Conservation (phyloP, 495 filamentous ascomycete genomes). For the Talaromyces liani region DNA sequence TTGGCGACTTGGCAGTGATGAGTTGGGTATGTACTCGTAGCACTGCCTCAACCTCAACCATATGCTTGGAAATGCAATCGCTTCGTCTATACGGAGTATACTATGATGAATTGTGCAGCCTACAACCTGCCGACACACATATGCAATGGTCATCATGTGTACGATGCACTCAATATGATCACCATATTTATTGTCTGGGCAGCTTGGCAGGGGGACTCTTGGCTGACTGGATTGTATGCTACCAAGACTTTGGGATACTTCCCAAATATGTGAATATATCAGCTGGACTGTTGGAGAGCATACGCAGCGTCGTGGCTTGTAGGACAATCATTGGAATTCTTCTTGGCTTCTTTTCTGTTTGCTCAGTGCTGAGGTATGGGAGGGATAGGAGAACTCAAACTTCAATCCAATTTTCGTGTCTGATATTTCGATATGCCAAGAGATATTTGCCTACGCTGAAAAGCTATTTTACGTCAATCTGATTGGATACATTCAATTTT, state of each 20-base stretch:
- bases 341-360: background rate
- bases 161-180: background rate
- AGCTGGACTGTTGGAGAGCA: background rate
- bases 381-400: too few relatives aligned
- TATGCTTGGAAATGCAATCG: background rate
- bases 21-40: background rate
- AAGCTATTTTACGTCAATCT: background rate
- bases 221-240: background rate
- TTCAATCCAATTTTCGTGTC: too few relatives aligned
- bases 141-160: background rate
- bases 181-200: conserved; percentile 6
- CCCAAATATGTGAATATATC: background rate
- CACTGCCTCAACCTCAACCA: background rate
- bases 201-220: conserved; percentile 2
- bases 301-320: background rate
- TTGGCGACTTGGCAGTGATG: background rate
- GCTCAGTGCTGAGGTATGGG: too few relatives aligned
- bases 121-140: background rate
- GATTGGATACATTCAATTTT: background rate
- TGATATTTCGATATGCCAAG: background rate
- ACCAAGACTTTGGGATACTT: conserved; percentile 1
- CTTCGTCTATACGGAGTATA: too few relatives aligned
- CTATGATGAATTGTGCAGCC: background rate
- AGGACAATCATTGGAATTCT: background rate
- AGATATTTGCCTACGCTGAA: background rate